Base-by-base conservation (phyloP, 2,329 filamentous ascomycete genomes). In the Cercospora sp. region DNA sequence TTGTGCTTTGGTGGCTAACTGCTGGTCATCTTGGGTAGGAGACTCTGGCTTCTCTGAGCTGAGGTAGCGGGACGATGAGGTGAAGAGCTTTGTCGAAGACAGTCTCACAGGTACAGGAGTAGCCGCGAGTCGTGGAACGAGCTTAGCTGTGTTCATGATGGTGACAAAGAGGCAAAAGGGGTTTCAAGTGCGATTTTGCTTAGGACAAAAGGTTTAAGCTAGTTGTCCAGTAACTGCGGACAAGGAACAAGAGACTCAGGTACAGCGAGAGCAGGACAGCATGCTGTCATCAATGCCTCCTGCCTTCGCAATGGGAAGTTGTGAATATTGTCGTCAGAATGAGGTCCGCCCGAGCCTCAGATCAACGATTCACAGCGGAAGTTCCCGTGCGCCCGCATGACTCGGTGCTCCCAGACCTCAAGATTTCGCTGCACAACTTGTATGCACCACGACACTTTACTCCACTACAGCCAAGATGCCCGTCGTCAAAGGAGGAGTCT, bases 401-500 rank as follows among this genome's bases (percentile, higher is more conserved):
- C 48, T 64, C 62, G 51, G 10, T 18, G 6, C 9, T 12, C 26
- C 3, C 23, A 8, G 13, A 13, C 40, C 40, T 48, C 60, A 48
- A 62, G 36, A 45, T 48, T 62, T 33, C 63, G 51, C 42, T 60
- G 23, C 64, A 65, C 12, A 40, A 42, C 61, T 60, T 10, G 45
- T 30, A 40, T 10, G 23, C 63, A 48, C 61, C 55, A 23, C 16
- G 30, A 48, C 61, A 33, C 13, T 40, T 30, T 20, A 36, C 28
- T 45, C 45, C 20, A 67, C 51, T 18, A 57, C 70, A 67, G 68
- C 72, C 79, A 80, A 76, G 68, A 90, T 89, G 87, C 86, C 88
- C 71, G 87, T 89, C 73, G 88, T 88, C 76, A 89, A 89, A 79
- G 87, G 87, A 76, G 88, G 88, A 74, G 87, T 89, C 67, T 90